Percentiles rank a stretch among this genome's conserved stretches.
Conservation (phyloP, 495 filamentous ascomycete genomes). For the Penicillium manginii region DNA sequence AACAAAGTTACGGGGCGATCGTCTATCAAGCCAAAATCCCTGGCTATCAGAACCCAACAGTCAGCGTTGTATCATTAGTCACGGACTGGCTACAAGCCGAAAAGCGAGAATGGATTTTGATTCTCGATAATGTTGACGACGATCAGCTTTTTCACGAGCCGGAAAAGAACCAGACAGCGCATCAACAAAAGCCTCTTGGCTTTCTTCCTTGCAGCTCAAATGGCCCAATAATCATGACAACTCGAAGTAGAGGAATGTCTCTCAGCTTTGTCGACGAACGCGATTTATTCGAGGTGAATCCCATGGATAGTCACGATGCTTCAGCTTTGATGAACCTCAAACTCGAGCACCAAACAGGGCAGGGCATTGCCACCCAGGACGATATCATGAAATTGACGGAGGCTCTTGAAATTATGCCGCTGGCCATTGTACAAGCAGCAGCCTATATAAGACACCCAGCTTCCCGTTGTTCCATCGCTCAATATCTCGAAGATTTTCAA, state of each 20-base stretch:
- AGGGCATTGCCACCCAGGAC: constrained; percentile 5
- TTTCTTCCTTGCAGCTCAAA: constrained; percentile 7
- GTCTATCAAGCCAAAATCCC: constrained; percentile 38
- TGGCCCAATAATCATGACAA: constrained; percentile 25
- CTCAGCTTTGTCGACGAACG: constrained; percentile 29
- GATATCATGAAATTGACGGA: too few relatives aligned
- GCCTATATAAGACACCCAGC: too few relatives aligned
- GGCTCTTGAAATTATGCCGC: too few relatives aligned
- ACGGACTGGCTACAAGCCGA: constrained; percentile 35
- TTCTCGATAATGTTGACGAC: constrained; percentile 13
- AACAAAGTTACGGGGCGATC: constrained; percentile 43
- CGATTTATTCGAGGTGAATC: constrained; percentile 42
- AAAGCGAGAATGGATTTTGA: constrained; percentile 5
- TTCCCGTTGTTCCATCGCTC: too few relatives aligned
- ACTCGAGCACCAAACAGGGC: constrained; percentile 13
- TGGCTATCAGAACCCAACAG: constrained; percentile 36
- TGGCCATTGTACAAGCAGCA: too few relatives aligned
- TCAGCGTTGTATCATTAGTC: constrained; percentile 43
- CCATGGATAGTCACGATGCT: constrained; percentile 36
- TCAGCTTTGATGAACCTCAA: constrained; percentile 43
- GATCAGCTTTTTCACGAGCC: background rate
- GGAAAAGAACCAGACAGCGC: background rate
- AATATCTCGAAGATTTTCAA: too few relatives aligned
- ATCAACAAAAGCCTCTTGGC: background rate
- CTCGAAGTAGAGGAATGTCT: constrained; percentile 31